A percentile compares a stretch with the other conserved stretches of the same genome.
Evolutionary conservation across 768 basidiomycete species (phyloP).

Genomic region (Nevesoporus exiguus): DNA sequence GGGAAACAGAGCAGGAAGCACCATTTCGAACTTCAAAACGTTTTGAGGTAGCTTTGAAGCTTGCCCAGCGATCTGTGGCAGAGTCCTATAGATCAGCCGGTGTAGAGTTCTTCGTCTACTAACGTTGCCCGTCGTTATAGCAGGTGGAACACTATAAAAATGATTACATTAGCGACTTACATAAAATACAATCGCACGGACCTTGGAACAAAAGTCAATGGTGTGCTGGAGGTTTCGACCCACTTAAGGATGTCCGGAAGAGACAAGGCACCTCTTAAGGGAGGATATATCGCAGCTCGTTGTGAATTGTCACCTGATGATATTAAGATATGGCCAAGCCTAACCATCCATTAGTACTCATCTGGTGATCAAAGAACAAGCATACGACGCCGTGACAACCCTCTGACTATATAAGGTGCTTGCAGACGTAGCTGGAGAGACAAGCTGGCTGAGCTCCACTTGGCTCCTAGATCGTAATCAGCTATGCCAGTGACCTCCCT

Average conservation of each 20-base stretch:
- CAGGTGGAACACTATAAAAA: slow-evolving; percentile 37
- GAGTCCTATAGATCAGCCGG: slow-evolving; percentile 47
- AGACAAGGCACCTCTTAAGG: slow-evolving; percentile 40
- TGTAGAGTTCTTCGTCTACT: slow-evolving; percentile 37
- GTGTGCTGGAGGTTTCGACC: slow-evolving; percentile 35
- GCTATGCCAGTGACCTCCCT: background rate
- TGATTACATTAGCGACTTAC: background rate
- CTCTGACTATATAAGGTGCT: slow-evolving; percentile 6
- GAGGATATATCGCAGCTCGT: slow-evolving; percentile 43
- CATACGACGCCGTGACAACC: slow-evolving; percentile 41
- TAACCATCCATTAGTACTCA: slow-evolving; percentile 24
- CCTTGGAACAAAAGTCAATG: slow-evolving; percentile 52
- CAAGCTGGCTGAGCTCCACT: slow-evolving; percentile 14
- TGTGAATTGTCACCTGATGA: slow-evolving; percentile 34
- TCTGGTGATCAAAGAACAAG: background rate
- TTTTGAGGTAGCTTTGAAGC: slow-evolving; percentile 10
- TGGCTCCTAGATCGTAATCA: slow-evolving; percentile 18
- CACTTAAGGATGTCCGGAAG: slow-evolving; percentile 45
- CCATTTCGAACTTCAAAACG: slow-evolving; percentile 41
- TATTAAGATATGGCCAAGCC: slow-evolving; percentile 62
- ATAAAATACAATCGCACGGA: slow-evolving; percentile 19
- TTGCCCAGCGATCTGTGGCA: slow-evolving; percentile 18
- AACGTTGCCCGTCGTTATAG: slow-evolving; percentile 31
- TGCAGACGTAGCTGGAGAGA: slow-evolving; percentile 4
- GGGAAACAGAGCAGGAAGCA: slow-evolving; percentile 14